Base-by-base conservation (phyloP, 352 stramenopile genomes). In the Phytophthora nicotianae region DNA sequence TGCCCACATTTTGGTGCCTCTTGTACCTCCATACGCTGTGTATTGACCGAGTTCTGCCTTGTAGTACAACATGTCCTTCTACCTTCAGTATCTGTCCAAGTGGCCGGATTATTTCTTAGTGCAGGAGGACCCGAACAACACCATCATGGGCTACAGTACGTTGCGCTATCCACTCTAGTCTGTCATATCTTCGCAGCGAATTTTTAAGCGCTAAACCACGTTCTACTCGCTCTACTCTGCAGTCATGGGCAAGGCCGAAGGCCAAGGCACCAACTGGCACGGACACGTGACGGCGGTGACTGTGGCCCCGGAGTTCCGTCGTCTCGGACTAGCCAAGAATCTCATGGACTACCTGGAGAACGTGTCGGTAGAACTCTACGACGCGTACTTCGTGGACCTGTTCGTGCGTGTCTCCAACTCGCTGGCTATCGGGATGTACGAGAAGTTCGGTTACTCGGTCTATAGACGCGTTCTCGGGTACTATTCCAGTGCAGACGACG, bases 321-420 rank as follows among this genome's bases (percentile, higher is more conserved):
- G 86, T n/a, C 76, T 93, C 29, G 81, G 94, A 53, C 73, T 99
- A 38, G 96, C 93, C 27, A 96, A 92, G 59, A 97, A 91, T 24
- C 74, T 99, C 49, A 98, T 99, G 96, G 81, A 97, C 50, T 91
- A 96, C 70, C 88, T 99, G 49, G 94, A 98, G 75, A 81, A 86
- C 40, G 82, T 93, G 14, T 90, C 84, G 8, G 69, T 87, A 20
- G 77, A 91, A 53, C 72, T 91, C 45, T 93, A 87, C 60, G 91
- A 99, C 72, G 95, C 81, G 16, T 99, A 98, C 81, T 99, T 99
- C 81, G 97, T 99, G 48, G 97, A 99, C 70, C 77, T 99, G n/a
- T 99, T 99, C 68, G 97, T 99, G 17, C 83, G 97, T 23, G 88
- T 95, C 17, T 98, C 93, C 37, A 99, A 99, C 83, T 78, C 72